Evolutionary conservation across 208 protist genomes (phyloP).

Genomic region (Trypanosoma cruzi): DNA sequence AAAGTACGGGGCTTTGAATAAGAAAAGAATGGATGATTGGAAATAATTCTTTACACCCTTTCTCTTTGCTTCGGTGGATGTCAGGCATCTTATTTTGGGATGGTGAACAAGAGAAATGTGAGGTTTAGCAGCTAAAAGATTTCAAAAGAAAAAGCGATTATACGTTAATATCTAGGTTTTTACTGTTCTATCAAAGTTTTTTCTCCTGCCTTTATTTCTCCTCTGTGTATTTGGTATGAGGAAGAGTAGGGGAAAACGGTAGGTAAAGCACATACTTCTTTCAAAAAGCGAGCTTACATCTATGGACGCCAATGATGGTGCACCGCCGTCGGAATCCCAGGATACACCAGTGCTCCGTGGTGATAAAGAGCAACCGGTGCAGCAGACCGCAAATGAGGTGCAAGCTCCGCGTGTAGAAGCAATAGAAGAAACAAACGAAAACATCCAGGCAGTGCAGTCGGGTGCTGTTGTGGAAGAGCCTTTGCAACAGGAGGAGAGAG

Average conservation of each 20-base stretch:
- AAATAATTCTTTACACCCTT: neutral
- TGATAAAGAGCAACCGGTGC: neutral
- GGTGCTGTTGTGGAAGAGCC: neutral
- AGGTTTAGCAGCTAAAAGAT: neutral
- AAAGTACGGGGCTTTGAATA: neutral
- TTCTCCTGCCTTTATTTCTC: neutral
- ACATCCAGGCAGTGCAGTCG: neutral
- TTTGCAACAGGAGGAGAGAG: neutral
- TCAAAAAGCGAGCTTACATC: neutral
- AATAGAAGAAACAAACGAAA: neutral
- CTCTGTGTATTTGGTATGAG: neutral
- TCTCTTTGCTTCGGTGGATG: neutral
- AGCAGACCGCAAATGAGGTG: conserved; percentile 3
- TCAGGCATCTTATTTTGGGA: neutral
- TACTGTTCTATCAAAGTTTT: neutral
- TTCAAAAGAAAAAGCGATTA: neutral
- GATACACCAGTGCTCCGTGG: neutral
- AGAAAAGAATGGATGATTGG: neutral
- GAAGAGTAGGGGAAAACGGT: neutral
- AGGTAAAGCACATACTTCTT: neutral
- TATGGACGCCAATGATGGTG: conserved; percentile 14
- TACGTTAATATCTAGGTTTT: neutral
- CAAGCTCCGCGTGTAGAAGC: neutral
- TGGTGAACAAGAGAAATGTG: neutral
- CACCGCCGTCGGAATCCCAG: conserved; percentile 8